phyloP scores from a whole-genome alignment of 805 yeast genomes.

The Saccharomycopsis selenospora region DNA sequence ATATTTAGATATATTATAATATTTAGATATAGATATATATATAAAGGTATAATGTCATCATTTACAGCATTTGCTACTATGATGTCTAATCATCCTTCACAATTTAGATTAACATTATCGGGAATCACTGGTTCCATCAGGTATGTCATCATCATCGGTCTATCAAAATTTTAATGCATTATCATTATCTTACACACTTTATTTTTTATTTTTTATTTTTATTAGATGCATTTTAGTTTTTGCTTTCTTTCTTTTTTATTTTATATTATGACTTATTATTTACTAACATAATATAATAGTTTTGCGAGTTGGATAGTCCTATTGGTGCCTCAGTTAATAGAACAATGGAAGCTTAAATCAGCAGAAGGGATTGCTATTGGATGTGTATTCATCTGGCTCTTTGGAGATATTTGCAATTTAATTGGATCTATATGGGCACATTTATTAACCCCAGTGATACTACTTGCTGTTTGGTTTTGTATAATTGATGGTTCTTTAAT shows the following conservation, averaged over 20 bases:
- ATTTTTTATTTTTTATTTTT: too few species aligned
- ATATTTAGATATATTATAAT: too few species aligned
- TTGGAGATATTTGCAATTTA: conserved; percentile 65
- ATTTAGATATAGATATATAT: too few species aligned
- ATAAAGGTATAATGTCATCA: conserved; percentile 6
- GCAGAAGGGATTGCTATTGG: conserved; percentile 72
- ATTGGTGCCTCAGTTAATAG: conserved; percentile 68
- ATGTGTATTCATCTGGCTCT: conserved; percentile 60
- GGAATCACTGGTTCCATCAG: conserved; percentile 65
- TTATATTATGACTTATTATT: too few species aligned
- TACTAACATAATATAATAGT: too few species aligned
- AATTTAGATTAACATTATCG: conserved; percentile 40
- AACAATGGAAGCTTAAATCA: conserved; percentile 65
- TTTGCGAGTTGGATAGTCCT: conserved; percentile 77
- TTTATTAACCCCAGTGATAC: conserved; percentile 59
- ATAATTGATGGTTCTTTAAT: conserved; percentile 59
- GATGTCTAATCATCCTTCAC: conserved; percentile 21
- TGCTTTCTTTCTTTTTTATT: too few species aligned
- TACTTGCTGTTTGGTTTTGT: conserved; percentile 72
- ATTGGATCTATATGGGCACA: conserved; percentile 65
- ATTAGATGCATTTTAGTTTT: too few species aligned
- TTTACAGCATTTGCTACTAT: conserved; percentile 8
- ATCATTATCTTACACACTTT: too few species aligned
- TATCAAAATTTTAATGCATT: too few species aligned
- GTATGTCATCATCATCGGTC: conserved; percentile 29